Conservation (phyloP, 345 rosid species). For the Dimocarpus longan region DNA sequence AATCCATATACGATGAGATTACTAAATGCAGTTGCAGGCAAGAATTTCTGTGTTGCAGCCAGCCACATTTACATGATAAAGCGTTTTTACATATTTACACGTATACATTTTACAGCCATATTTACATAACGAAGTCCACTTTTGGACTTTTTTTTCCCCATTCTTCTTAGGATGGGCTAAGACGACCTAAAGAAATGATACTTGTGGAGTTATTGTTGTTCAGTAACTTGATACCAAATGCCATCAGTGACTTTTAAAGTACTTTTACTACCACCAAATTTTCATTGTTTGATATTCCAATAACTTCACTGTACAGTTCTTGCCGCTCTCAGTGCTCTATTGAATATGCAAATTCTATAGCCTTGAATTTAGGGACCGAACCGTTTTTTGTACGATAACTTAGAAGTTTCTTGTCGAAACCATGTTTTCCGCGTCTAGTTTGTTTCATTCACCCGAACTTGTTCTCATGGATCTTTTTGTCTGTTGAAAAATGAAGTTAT, state of each 20-base stretch:
- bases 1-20: constrained; percentile 17
- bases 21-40: constrained; percentile 27
- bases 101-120: not conserved
- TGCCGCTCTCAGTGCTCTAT: not conserved
- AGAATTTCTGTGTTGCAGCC: not conserved
- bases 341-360: not conserved
- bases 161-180: not conserved
- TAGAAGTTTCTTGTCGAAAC: not conserved
- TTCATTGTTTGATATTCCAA: not conserved
- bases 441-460: not conserved
- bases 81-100: too few species aligned
- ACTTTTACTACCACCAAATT: not conserved
- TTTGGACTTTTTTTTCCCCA: not conserved
- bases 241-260: not conserved
- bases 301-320: not conserved
- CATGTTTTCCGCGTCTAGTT: not conserved
- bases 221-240: not conserved
- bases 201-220: not conserved
- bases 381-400: not conserved
- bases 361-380: not conserved
- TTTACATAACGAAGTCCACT: not conserved
- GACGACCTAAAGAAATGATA: not conserved
- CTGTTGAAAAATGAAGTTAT: not conserved
- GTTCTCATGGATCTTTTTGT: not conserved
- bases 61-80: not conserved